Percentiles rank a stretch among this genome's conserved stretches.
Evolutionary conservation across 495 filamentous ascomycete genomes (phyloP).

Genomic region (Penicillium crystallinum): DNA sequence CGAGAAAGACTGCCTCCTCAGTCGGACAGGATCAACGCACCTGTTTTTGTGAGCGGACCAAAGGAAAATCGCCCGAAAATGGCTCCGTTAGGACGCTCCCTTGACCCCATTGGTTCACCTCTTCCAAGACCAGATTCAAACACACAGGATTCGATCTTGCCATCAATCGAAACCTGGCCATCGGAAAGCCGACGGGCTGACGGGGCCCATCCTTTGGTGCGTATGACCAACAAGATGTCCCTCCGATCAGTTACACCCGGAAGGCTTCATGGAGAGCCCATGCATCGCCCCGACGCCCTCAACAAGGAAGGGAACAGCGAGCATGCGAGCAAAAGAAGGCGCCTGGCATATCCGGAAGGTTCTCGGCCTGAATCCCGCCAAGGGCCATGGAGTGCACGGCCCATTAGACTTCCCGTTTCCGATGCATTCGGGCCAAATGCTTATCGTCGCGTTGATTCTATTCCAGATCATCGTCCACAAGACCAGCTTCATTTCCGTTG

Average conservation of each 20-base stretch:
- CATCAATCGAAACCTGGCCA: conserved; percentile 38
- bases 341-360: conserved; percentile 23
- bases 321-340: conserved; percentile 31
- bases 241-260: conserved; percentile 36
- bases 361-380: conserved; percentile 5
- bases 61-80: conserved; percentile 19
- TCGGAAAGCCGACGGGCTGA: conserved; percentile 24
- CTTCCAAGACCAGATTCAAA: conserved; percentile 15
- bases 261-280: conserved; percentile 13
- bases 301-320: conserved; percentile 14
- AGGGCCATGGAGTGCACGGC: conserved; percentile 12
- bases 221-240: conserved; percentile 32
- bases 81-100: conserved; percentile 14
- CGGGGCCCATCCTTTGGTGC: conserved; percentile 21
- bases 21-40: conserved; percentile 20
- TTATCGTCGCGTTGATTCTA: conserved; percentile 18
- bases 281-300: conserved; percentile 5
- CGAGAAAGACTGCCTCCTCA: conserved; percentile 15
- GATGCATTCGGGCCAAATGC: conserved; percentile 11
- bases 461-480: conserved; percentile 14
- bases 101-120: conserved; percentile 12
- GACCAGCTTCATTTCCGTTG: conserved; percentile 21
- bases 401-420: conserved; percentile 11
- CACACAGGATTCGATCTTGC: conserved; percentile 31
- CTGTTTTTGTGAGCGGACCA: conserved; percentile 38